Evolutionary conservation across 768 basidiomycete species (phyloP), one percentile per base, ranked within the genome.

Genomic region (Brasilioporus rufonigricans): DNA sequence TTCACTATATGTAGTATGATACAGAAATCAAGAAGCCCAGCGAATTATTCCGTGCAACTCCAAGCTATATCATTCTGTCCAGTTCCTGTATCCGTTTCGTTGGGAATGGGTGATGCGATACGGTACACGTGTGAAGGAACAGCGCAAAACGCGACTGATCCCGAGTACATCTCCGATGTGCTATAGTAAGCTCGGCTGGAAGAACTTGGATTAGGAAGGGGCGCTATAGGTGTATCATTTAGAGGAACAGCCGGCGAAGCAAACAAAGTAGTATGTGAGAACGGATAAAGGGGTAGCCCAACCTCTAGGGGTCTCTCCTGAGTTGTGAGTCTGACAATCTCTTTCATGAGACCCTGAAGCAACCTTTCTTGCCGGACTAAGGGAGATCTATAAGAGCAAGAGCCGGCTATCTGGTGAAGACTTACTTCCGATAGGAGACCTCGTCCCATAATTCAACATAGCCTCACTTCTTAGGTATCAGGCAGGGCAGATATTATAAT

Each of bases 351-450:
- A 4, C 86, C 88, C 63, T 91, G 91, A 16, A 93, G 75, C 21
- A 93, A 73, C 58, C 81, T 81, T 68, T 93, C 91, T 72, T 93
- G 91, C 24, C 91, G 90, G 31, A 83, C 91, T 93, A 65, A 44
- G 44, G 36, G 61, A 23, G 44, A 46, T 59, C 26, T 53, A 58
- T 65, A 29, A 44, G 44, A 50, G 32, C 3, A 13, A 35, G 41
- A 14, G 19, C 19, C 35, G 39, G 48, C n/a, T 21, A 26, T 33
- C 31, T 35, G 27, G 24, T 27, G 19, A 38, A 46, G 36, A 75
- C 88, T 73, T 69, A 93, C 91, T 82, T 60, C 91, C 91, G 44
- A 93, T 89, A 12, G 89, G 88, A 23, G 91, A 93, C 43, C 84
- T 81, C 48, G 79, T 72, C 10, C 91, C 91, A 63, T 90, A 93